Conservation (phyloP, 2,329 filamentous ascomycete species). For the Acrocalymma vagum region DNA sequence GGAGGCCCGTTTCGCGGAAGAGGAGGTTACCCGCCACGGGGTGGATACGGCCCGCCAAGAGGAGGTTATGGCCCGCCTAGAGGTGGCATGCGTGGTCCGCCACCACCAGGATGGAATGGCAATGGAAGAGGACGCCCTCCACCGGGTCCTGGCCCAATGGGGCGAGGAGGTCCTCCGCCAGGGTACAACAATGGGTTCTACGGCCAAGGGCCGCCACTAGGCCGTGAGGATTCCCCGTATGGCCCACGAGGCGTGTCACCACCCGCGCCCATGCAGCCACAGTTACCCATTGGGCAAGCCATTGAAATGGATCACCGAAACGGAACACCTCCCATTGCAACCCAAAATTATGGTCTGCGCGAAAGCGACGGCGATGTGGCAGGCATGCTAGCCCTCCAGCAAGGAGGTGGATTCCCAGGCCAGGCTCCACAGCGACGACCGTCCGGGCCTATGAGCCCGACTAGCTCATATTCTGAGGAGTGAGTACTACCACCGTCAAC, state of each 20-base stretch:
- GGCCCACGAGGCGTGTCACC: constrained; percentile 68
- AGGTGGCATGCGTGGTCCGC: constrained; percentile 50
- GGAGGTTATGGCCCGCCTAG: constrained; percentile 46
- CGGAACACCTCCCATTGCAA: constrained; percentile 32
- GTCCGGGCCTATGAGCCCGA: constrained; percentile 58
- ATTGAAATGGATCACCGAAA: constrained; percentile 80
- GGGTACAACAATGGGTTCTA: constrained; percentile 49
- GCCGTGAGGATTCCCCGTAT: constrained; percentile 48
- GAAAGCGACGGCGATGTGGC: constrained; percentile 77
- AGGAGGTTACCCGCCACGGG: constrained; percentile 48
- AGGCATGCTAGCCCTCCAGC: constrained; percentile 77
- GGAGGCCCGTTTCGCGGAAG: constrained; percentile 47
- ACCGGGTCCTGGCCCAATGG: constrained; percentile 47
- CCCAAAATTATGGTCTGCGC: constrained; percentile 51
- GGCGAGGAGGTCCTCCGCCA: constrained; percentile 52
- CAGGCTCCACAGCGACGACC: constrained; percentile 35
- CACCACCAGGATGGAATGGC: constrained; percentile 51
- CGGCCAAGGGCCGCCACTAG: constrained; percentile 51
- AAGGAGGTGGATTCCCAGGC: constrained; percentile 48
- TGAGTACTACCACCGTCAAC: constrained; percentile 60
- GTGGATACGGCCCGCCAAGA: constrained; percentile 44
- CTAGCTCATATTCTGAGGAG: constrained; percentile 78
- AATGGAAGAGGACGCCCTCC: constrained; percentile 42
- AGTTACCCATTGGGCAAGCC: constrained; percentile 66
- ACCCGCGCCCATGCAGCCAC: constrained; percentile 44